Conservation (phyloP, 306 rosid species). For the Gynostemma pentaphyllum region DNA sequence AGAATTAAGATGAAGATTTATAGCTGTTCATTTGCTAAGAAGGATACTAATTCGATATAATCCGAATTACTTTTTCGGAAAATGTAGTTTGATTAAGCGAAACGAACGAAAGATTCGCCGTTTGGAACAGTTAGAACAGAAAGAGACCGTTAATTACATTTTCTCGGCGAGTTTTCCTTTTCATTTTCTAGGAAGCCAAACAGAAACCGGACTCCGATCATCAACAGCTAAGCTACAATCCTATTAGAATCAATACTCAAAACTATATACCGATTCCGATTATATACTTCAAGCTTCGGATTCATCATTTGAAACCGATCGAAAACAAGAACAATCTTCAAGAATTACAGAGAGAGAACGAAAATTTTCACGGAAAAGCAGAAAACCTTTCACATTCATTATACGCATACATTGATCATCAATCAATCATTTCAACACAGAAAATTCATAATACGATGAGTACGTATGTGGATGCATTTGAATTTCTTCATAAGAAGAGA, state of each 20-base stretch:
- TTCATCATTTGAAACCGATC: neutral
- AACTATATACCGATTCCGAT: neutral
- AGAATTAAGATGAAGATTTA: neutral
- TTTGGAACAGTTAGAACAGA: neutral
- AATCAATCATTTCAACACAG: neutral
- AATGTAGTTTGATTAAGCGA: neutral
- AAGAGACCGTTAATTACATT: neutral
- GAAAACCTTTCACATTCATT: neutral
- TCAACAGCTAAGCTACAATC: neutral
- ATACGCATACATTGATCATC: neutral
- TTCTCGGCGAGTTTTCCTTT: neutral
- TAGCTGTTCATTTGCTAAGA: neutral
- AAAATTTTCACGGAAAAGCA: neutral
- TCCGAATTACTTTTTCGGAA: neutral
- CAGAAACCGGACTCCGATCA: neutral
- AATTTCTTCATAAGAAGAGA: neutral
- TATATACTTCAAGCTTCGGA: neutral
- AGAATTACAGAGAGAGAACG: neutral
- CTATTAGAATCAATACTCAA: neutral
- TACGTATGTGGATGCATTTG: neutral
- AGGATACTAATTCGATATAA: neutral
- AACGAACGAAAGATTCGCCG: conserved; percentile 9
- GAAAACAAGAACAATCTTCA: neutral
- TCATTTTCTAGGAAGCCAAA: neutral
- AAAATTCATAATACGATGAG: neutral